Evolutionary conservation across 108 stramenopile genomes (phyloP), one percentile per base, ranked within the genome.

Genomic region (Conticribra guillardii): DNA sequence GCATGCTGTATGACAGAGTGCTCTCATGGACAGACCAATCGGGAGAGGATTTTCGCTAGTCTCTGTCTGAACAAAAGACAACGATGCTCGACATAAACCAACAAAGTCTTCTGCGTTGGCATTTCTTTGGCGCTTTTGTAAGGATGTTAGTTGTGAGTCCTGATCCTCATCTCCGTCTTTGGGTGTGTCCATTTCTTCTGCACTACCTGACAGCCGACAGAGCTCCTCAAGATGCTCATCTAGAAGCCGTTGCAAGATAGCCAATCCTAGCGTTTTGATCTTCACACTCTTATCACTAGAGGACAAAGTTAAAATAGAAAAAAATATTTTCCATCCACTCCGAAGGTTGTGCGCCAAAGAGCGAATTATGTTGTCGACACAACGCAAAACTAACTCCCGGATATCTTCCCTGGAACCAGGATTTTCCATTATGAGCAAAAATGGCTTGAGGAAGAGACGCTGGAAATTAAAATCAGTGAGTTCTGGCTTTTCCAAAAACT

Each of bases 401-500:
- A 85, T 83, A 51, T 92, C 89, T 47, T 81, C 85, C 55, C 86
- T 67, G 5, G 88, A 91, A 14, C 58, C 70, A 15, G 81, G 71
- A 60, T 84, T 88, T 51, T 92, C 80, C 83, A 92, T 92, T 9
- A 96, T 89, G 1, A 80, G 51, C 24, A 92, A 60, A 71, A 99
- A 99, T 30, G 99, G 98, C 57, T 79, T 69, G 16, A 99, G 82
- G 71, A 99, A 99, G 21, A 96, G 81, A 19, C 97, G 65, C 79
- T 99, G 99, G 71, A 99, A 99, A 81, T 96, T 96, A 62, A 98
- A 99, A 61, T 96, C 96, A 57, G 88, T 75, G 30, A 97, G 87
- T 71, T 99, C 99, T 22, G 95, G 95, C 82, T 99, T 98, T 68
- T 92, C 92, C 67, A 99, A 76, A 85, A 99, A 99, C 80, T 99